phyloP scores from a whole-genome alignment of 768 basidiomycete species.

The Porphyrellus cyaneotinctus region DNA sequence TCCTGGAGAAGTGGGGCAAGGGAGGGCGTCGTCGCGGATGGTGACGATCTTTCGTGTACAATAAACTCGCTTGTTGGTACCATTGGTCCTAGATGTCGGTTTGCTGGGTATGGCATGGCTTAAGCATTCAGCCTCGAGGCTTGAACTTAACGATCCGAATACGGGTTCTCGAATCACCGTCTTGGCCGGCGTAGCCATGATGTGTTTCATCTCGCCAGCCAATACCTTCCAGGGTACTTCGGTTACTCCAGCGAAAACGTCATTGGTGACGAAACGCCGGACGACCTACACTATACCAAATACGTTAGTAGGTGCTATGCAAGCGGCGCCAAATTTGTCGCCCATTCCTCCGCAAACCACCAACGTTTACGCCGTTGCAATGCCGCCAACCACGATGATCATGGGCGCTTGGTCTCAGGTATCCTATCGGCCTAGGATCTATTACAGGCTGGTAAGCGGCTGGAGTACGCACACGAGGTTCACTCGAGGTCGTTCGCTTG shows the following conservation, averaged over 20 bases:
- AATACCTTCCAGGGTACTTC: not conserved
- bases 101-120: not conserved
- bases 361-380: not conserved
- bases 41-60: slow-evolving; percentile 30
- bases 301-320: not conserved
- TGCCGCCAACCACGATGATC: slow-evolving; percentile 3
- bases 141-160: not conserved
- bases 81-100: slow-evolving; percentile 1
- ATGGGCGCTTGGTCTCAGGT: slow-evolving; percentile 3
- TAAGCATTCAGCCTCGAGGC: not conserved
- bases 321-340: not conserved
- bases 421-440: not conserved
- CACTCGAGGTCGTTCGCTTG: slow-evolving; percentile 8
- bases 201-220: not conserved
- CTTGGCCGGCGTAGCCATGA: not conserved
- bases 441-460: not conserved
- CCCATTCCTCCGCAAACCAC: not conserved
- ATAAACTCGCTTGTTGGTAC: slow-evolving; percentile 8
- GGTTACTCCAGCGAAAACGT: not conserved
- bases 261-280: not conserved
- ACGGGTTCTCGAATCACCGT: not conserved
- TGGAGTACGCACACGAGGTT: slow-evolving; percentile 5
- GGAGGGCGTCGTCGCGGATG: slow-evolving; percentile 64
- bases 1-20: slow-evolving; percentile 92
- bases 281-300: not conserved